phyloP scores from a whole-genome alignment of 176 grass and related monocot species.

The Tuctoria greenei region DNA sequence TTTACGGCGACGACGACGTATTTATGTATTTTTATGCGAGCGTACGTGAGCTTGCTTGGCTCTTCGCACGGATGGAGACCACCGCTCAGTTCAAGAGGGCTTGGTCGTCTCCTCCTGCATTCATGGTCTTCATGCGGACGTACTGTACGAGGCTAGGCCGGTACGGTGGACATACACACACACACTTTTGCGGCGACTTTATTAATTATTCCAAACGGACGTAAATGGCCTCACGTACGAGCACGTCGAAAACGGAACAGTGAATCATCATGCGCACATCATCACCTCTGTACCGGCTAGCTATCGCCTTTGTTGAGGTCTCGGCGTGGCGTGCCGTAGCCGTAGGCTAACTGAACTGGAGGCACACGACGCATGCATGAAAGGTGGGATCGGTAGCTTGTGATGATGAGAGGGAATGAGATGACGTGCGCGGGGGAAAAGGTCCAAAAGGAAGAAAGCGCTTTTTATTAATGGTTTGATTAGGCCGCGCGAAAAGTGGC shows the following conservation, averaged over 20 bases:
- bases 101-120: conserved; percentile 14
- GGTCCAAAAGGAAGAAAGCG: background rate
- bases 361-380: background rate
- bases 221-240: conserved; percentile 41
- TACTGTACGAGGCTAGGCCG: conserved; percentile 5
- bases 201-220: background rate
- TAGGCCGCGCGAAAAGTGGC: background rate
- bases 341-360: background rate
- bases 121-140: conserved; percentile 48
- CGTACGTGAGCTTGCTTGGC: too few species aligned
- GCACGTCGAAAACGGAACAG: too few species aligned
- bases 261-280: too few species aligned
- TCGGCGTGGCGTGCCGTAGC: too few species aligned
- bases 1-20: conserved; percentile 3
- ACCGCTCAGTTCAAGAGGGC: too few species aligned
- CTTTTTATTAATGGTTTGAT: conserved; percentile 3
- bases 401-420: background rate
- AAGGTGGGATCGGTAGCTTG: background rate
- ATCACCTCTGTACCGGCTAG: background rate
- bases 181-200: background rate
- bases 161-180: too few species aligned
- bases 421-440: background rate
- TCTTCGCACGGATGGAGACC: too few species aligned
- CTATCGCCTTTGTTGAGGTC: conserved; percentile 11
- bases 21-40: background rate